Evolutionary conservation across 129 eudicot genomes (phyloP).

Genomic region (Pulicaria dysenterica): DNA sequence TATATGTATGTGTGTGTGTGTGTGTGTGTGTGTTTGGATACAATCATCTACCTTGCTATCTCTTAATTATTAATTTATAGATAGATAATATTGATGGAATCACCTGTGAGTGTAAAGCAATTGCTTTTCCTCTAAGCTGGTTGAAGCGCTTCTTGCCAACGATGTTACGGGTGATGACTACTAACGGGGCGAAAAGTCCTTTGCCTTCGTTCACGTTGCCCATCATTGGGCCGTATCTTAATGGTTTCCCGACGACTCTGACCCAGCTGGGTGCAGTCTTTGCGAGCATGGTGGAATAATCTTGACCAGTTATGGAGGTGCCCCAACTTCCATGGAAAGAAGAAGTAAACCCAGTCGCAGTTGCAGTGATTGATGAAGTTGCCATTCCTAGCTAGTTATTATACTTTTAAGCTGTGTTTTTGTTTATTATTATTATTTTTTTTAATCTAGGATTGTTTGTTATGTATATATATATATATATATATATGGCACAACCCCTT

Average conservation of each 20-base stretch:
- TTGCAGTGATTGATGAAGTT: slow-evolving; percentile 43
- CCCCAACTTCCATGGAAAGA: slow-evolving; percentile 65
- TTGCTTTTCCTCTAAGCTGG: slow-evolving; percentile 89
- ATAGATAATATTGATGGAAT: too few species aligned
- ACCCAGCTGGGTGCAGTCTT: slow-evolving; percentile 42
- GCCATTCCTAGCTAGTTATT: slow-evolving; percentile 47
- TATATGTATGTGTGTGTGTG: too few species aligned
- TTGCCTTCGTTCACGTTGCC: slow-evolving; percentile 76
- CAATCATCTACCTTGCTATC: too few species aligned
- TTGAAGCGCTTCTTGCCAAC: slow-evolving; percentile 84
- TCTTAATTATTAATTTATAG: too few species aligned
- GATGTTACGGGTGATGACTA: slow-evolving; percentile 56
- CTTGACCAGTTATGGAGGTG: slow-evolving; percentile 51
- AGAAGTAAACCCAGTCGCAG: slow-evolving; percentile 35
- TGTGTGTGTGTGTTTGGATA: too few species aligned
- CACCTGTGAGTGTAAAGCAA: slow-evolving; percentile 92
- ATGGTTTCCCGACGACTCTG: slow-evolving; percentile 37
- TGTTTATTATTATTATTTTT: too few species aligned
- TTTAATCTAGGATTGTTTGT: too few species aligned
- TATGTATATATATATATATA: too few species aligned
- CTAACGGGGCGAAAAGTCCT: slow-evolving; percentile 74
- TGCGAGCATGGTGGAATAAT: slow-evolving; percentile 33
- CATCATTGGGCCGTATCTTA: slow-evolving; percentile 55
- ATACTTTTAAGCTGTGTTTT: too few species aligned
- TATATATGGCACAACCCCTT: too few species aligned